Percentiles rank a stretch among this genome's conserved stretches.
Conservation (phyloP, 1,139 yeast species). For the Candida anutae region DNA sequence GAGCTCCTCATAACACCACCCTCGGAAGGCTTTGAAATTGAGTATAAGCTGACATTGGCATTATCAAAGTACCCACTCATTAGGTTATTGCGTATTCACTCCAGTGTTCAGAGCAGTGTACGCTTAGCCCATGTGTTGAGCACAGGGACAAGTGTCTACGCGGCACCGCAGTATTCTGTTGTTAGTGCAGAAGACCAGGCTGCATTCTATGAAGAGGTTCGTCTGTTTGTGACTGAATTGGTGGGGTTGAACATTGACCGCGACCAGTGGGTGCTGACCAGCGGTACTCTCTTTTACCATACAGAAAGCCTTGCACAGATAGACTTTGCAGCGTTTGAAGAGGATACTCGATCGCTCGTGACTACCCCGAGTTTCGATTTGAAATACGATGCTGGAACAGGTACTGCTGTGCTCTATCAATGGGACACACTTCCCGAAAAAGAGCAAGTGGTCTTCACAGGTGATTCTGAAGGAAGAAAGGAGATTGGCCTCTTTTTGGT, state of each 20-base stretch:
- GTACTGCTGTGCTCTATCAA: too few species aligned
- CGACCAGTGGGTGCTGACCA: not conserved
- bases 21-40: conserved; percentile 12
- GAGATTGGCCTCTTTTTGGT: conserved; percentile 30
- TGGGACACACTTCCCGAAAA: too few species aligned
- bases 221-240: conserved; percentile 9
- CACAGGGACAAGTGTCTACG: conserved; percentile 20
- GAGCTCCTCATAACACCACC: conserved; percentile 5
- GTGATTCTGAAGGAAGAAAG: too few species aligned
- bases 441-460: too few species aligned
- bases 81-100: conserved; percentile 17
- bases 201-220: conserved; percentile 16
- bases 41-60: conserved; percentile 11
- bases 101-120: conserved; percentile 5
- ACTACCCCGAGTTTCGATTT: not conserved
- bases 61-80: conserved; percentile 5
- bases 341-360: not conserved
- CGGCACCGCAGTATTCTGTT: conserved; percentile 12
- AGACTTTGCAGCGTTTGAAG: not conserved
- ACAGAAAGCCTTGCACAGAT: not conserved
- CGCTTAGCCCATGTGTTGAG: conserved; percentile 19
- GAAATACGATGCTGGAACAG: not conserved
- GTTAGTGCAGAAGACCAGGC: conserved; percentile 2
- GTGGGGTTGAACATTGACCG: conserved; percentile 11
- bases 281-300: not conserved